A percentile compares a stretch with the other conserved stretches of the same genome.
These are phyloP conservation scores for Ogataea pini DNA, from an alignment of 805 yeast species.

Conservation along the genomic window DNA sequence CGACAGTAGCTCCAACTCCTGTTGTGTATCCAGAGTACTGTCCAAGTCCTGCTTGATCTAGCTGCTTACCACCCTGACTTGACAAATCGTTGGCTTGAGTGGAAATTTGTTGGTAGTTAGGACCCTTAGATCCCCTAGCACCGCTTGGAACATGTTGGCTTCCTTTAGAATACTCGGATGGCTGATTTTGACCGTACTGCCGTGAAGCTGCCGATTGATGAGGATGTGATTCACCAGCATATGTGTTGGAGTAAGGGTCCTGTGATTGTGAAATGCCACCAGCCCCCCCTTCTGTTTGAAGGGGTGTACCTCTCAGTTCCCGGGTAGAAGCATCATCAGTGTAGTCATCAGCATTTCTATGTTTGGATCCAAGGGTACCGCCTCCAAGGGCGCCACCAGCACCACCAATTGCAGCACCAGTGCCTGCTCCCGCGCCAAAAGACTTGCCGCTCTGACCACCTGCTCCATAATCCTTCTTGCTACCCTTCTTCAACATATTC, in stretches of 20 bases:
- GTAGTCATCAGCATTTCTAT: constrained; percentile 5
- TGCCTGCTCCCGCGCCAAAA: constrained; percentile 7
- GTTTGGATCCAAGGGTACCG: constrained; percentile 1
- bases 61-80: constrained; percentile 12
- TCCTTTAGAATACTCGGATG: neutral
- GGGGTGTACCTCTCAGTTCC: constrained; percentile 13
- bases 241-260: neutral
- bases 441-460: constrained; percentile 2
- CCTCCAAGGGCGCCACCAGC: constrained; percentile 7
- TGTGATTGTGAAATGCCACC: neutral
- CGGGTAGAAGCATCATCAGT: constrained; percentile 10
- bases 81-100: constrained; percentile 12
- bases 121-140: neutral
- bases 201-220: no score
- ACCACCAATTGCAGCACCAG: constrained; percentile 16
- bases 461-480: neutral
- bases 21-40: constrained; percentile 16
- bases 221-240: neutral
- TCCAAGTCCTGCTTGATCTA: constrained; percentile 15
- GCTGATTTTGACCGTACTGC: neutral
- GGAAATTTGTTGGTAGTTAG: constrained; percentile 11
- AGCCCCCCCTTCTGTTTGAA: neutral
- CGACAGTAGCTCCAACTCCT: constrained; percentile 16
- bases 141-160: neutral
- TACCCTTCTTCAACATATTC: constrained; percentile 4